Conservation (phyloP, 1,139 yeast genomes). For the Pneumocystis oryctolagi region DNA sequence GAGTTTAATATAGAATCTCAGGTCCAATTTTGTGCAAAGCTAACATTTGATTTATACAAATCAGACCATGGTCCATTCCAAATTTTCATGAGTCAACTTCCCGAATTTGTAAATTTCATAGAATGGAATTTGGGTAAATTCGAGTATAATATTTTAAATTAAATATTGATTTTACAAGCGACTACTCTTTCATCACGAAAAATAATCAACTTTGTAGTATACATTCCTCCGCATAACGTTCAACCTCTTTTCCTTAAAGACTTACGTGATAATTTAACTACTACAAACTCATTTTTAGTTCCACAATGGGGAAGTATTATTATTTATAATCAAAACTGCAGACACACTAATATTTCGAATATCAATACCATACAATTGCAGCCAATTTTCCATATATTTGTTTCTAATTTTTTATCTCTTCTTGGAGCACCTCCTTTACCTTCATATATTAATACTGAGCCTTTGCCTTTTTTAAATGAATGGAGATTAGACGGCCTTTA, state of each 20-base stretch:
- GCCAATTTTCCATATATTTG: conserved; percentile 53
- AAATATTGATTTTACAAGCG: neutral
- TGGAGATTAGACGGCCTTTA: conserved; percentile 38
- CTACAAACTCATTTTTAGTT: conserved; percentile 54
- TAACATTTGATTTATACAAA: conserved; percentile 23
- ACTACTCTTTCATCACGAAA: conserved; percentile 30
- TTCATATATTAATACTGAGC: conserved; percentile 32
- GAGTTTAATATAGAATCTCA: conserved; percentile 70
- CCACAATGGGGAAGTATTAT: conserved; percentile 79
- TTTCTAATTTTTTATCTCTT: conserved; percentile 57
- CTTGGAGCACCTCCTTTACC: conserved; percentile 52
- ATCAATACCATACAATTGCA: conserved; percentile 35
- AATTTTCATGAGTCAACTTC: conserved; percentile 31
- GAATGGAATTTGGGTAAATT: conserved; percentile 53
- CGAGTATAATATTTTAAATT: conserved; percentile 10
- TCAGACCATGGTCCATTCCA: conserved; percentile 16
- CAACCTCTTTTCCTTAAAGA: conserved; percentile 32
- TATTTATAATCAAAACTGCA: conserved; percentile 18
- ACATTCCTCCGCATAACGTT: conserved; percentile 39
- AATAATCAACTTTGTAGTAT: conserved; percentile 53
- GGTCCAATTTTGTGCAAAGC: conserved; percentile 49
- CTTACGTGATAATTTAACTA: conserved; percentile 22
- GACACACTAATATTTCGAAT: conserved; percentile 15
- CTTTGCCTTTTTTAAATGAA: conserved; percentile 33
- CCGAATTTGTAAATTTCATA: conserved; percentile 61